Evolutionary conservation across 2,329 filamentous ascomycete species (phyloP), one percentile per base, ranked within the genome.

Genomic region (Lanzia echinophila): DNA sequence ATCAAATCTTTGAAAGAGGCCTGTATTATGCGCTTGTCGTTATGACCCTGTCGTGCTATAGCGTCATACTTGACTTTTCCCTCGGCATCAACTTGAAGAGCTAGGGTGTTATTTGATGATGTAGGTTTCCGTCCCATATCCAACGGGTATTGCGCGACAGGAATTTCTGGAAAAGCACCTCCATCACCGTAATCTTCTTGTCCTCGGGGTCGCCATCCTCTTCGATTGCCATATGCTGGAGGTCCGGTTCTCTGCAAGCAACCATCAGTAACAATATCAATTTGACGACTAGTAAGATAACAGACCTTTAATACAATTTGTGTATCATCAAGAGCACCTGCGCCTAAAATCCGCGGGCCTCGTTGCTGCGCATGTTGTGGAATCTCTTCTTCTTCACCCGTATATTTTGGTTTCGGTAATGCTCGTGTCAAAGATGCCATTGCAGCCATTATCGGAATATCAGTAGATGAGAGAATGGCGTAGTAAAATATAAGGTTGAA

Each of bases 1-100:
- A 99, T 99, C 48, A 99, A 75, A 65, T 97, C 94, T 69, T 96
- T 96, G 75, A 99, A 99, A 8, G 88, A 95, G 19, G 94, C 86
- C 70, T 99, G 94, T 11, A 99, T 85, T 60, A 96, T 88, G 47
- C 91, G 81, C 56, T 82, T 83, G 19, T 90, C 89, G 67, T 79
- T 79, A 69, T 99, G 94, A 13, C 94, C 94, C 67, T 92, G 87
- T 64, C 86, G 81, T 49, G 92, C 92, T 66, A 99, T 95, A 51
- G 91, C 90, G 69, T 96, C 90, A 74, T 96, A 99, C 71, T 96
- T 95, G 59, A 96, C 88, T 68, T 95, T 95, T 43, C 94, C 94
- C 61, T 95, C 87, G 0, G 79, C 83, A 67, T 97, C 90, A 34
- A 97, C 90, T 69, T 95, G 88, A 32, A 97, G 79, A n/a, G 90